Evolutionary conservation across 176 grass and related monocot species (phyloP).

Genomic region (Raddia distichophylla): DNA sequence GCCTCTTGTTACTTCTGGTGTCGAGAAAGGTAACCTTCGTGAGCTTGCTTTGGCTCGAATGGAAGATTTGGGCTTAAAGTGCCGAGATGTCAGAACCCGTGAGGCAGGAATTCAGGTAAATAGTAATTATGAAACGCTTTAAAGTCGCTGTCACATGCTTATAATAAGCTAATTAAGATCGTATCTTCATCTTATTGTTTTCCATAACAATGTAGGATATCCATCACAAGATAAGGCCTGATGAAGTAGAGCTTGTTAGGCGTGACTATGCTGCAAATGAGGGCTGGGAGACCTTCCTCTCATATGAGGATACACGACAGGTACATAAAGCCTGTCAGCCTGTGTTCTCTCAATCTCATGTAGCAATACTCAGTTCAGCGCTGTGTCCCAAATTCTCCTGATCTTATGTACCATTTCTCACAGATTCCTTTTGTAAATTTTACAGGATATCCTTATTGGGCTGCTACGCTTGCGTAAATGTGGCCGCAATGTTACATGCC

Average conservation of each 20-base stretch:
- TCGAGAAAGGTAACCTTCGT: slow-evolving; percentile 96
- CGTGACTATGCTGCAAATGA: slow-evolving; percentile 99
- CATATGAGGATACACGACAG: slow-evolving; percentile 97
- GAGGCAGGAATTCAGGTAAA: slow-evolving; percentile 97
- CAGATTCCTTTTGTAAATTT: slow-evolving; percentile 25
- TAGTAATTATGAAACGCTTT: slow-evolving; percentile 34
- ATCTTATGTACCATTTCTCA: slow-evolving; percentile 22
- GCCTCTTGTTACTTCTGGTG: slow-evolving; percentile 98
- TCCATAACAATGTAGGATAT: slow-evolving; percentile 66
- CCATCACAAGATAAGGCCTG: slow-evolving; percentile 92
- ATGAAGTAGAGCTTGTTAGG: slow-evolving; percentile 90
- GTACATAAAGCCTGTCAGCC: slow-evolving; percentile 38
- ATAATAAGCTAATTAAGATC: slow-evolving; percentile 8
- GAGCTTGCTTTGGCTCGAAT: slow-evolving; percentile 97
- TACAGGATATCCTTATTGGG: slow-evolving; percentile 94
- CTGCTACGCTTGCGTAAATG: slow-evolving; percentile 85
- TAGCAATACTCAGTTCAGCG: slow-evolving; percentile 26
- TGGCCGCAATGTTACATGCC: slow-evolving; percentile 81
- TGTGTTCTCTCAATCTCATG: background rate
- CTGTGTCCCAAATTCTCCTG: background rate
- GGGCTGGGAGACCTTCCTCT: slow-evolving; percentile 98
- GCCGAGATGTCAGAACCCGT: slow-evolving; percentile 95
- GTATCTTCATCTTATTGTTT: slow-evolving; percentile 9
- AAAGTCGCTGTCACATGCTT: slow-evolving; percentile 20
- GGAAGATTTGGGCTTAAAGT: slow-evolving; percentile 96